Evolutionary conservation across 2,329 filamentous ascomycete species (phyloP).

Genomic region (Trichophyton simii): DNA sequence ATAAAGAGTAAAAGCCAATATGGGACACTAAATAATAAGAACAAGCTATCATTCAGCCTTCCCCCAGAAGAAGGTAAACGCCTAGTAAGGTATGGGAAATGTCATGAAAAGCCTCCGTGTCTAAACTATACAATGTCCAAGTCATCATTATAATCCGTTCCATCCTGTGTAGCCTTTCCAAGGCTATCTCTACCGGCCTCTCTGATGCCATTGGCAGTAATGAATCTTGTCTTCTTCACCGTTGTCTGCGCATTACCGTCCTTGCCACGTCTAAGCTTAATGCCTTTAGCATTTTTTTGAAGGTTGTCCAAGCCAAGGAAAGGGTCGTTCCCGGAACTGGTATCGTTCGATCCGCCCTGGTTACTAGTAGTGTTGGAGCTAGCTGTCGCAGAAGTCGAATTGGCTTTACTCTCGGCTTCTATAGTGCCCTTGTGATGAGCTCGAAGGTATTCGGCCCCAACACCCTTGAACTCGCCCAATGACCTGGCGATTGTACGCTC

Average conservation of each 20-base stretch:
- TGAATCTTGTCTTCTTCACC: constrained; percentile 61
- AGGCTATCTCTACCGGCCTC: constrained; percentile 66
- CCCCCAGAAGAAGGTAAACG: not conserved
- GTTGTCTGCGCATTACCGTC: constrained; percentile 10
- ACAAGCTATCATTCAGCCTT: not conserved
- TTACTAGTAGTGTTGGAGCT: not conserved
- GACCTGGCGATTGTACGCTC: constrained; percentile 35
- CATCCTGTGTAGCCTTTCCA: constrained; percentile 37
- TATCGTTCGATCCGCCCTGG: not conserved
- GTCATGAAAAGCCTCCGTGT: not conserved
- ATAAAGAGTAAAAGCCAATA: too few relatives aligned
- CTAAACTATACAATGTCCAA: constrained; percentile 34
- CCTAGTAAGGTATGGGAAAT: not conserved
- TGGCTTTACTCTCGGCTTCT: not conserved
- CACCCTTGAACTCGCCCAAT: constrained; percentile 24
- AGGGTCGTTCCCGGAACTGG: not conserved
- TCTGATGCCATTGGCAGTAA: constrained; percentile 63
- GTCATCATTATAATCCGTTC: constrained; percentile 40
- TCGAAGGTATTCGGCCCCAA: constrained; percentile 36
- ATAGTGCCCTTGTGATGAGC: constrained; percentile 19
- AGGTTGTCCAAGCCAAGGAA: constrained; percentile 17
- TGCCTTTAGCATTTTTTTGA: constrained; percentile 26
- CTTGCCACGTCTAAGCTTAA: constrained; percentile 30
- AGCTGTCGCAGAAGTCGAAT: constrained; percentile 5
- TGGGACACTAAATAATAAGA: not conserved